Conservation (phyloP, 768 basidiomycete genomes). For the Naganishia vishniacii region DNA sequence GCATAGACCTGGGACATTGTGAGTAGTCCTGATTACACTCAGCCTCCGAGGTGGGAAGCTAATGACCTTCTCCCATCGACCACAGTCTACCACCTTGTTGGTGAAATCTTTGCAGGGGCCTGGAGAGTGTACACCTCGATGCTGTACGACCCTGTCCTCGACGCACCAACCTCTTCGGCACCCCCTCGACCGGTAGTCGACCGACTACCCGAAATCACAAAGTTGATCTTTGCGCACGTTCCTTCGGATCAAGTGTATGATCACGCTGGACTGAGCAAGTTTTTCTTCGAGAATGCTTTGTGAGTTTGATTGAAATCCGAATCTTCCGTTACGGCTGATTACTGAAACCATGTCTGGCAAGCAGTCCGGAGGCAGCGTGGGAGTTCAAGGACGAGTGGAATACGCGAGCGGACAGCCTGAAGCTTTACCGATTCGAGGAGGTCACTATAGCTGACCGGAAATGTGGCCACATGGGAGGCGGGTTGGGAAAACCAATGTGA, state of each 20-base stretch:
- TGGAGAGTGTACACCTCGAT: conserved; percentile 34
- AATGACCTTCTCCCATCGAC: background rate
- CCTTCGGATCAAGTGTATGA: conserved; percentile 29
- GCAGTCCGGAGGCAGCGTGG: conserved; percentile 33
- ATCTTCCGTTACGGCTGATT: background rate
- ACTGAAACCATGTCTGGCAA: background rate
- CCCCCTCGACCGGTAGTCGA: background rate
- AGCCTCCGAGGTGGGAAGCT: background rate
- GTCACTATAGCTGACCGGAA: conserved; percentile 32
- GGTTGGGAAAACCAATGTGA: background rate
- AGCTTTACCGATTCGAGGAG: conserved; percentile 28
- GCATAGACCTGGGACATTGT: conserved; percentile 34
- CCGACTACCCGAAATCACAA: background rate
- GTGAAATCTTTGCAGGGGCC: conserved; percentile 36
- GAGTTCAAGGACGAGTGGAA: conserved; percentile 31
- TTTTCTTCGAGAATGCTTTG: conserved; percentile 37
- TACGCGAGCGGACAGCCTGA: conserved; percentile 25
- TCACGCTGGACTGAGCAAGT: conserved; percentile 33
- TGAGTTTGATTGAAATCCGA: conserved; percentile 17
- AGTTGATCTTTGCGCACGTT: conserved; percentile 19
- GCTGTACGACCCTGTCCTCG: conserved; percentile 21
- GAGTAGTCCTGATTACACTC: background rate
- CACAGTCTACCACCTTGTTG: conserved; percentile 39
- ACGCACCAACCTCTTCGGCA: conserved; percentile 16
- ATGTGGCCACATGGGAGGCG: conserved; percentile 26